A percentile compares a stretch with the other conserved stretches of the same genome.
These are phyloP conservation scores for Calocybe cyanea DNA, from an alignment of 768 basidiomycete species.

Conservation along the genomic window DNA sequence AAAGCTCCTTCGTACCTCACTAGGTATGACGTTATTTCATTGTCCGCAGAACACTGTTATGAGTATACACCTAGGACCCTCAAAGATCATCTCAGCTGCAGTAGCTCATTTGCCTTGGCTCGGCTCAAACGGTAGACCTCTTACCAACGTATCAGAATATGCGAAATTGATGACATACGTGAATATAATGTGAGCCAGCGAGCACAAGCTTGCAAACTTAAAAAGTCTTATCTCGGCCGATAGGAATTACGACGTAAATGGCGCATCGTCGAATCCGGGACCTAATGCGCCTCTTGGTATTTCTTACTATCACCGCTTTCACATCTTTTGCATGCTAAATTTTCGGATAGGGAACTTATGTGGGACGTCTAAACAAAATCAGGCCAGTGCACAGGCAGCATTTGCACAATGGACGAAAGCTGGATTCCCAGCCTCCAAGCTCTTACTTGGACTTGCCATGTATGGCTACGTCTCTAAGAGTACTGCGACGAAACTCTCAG, in stretches of 20 bases:
- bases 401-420: conserved; percentile 62
- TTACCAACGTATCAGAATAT: conserved; percentile 60
- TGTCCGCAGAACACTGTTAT: conserved; percentile 2
- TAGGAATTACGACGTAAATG: conserved; percentile 73
- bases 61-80: conserved; percentile 33
- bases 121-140: conserved; percentile 55
- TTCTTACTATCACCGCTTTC: not conserved
- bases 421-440: conserved; percentile 62
- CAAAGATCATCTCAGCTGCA: conserved; percentile 66
- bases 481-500: conserved; percentile 26
- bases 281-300: conserved; percentile 69
- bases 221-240: conserved; percentile 26
- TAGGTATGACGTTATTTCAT: conserved; percentile 34
- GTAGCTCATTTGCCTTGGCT: conserved; percentile 69
- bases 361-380: conserved; percentile 55
- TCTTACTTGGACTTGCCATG: conserved; percentile 66
- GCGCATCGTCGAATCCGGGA: conserved; percentile 58
- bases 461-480: conserved; percentile 64
- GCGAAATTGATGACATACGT: conserved; percentile 61
- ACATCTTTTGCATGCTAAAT: not conserved
- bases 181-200: conserved; percentile 51
- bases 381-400: conserved; percentile 61
- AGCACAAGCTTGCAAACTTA: not conserved
- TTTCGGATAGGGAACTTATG: conserved; percentile 44
- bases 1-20: conserved; percentile 47